Percentiles rank a stretch among this genome's conserved stretches.
These are phyloP conservation scores for Inga oerstediana DNA, from an alignment of 306 rosid species.

Conservation along the genomic window DNA sequence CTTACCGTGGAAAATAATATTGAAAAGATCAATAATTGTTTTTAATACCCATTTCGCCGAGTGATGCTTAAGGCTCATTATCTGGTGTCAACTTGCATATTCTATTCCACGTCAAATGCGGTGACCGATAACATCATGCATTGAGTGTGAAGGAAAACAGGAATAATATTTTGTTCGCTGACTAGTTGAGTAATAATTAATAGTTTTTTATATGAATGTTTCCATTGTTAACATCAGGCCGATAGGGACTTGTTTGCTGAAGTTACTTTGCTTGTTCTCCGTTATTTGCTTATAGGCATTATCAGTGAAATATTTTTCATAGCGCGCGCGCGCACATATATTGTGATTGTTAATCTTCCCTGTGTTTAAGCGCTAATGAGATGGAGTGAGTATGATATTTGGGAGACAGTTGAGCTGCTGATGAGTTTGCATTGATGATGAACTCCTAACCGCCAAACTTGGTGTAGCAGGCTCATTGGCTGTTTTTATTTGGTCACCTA, in stretches of 20 bases:
- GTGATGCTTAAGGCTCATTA: neutral
- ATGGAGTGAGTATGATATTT: neutral
- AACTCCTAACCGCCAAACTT: neutral
- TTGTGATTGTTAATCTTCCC: no score
- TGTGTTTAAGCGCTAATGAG: neutral
- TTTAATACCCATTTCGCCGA: neutral
- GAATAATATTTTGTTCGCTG: neutral
- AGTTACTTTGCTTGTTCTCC: neutral
- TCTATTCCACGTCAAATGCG: neutral
- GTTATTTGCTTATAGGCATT: no score
- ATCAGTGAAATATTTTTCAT: no score
- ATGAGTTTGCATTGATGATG: neutral
- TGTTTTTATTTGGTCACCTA: neutral
- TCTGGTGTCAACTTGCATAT: neutral
- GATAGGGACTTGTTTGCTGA: neutral
- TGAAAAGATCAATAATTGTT: neutral
- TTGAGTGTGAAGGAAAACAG: neutral
- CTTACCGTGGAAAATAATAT: neutral
- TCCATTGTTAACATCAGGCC: neutral
- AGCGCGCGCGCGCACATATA: no score
- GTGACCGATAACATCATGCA: neutral
- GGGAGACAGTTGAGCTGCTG: neutral
- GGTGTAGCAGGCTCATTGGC: no score
- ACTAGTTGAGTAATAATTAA: neutral
- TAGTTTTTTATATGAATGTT: neutral